Conservation (phyloP, 257 asterid genomes). For the Cinchona pubescens region DNA sequence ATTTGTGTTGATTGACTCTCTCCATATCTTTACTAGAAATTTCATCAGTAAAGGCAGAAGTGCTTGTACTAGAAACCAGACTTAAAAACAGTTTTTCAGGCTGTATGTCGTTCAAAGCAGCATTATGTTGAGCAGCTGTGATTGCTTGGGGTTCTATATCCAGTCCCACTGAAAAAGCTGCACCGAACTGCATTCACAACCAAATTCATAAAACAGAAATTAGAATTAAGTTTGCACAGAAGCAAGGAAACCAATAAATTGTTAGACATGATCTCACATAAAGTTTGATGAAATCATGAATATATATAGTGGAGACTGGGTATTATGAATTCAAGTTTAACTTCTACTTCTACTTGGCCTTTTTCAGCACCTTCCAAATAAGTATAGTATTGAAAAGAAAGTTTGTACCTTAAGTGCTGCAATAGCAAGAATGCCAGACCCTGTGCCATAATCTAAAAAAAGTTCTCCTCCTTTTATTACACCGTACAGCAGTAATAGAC, state of each 20-base stretch:
- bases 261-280: neutral
- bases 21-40: conserved; percentile 18
- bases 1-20: conserved; percentile 19
- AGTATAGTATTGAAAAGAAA: neutral
- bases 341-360: neutral
- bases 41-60: conserved; percentile 28
- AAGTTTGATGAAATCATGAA: neutral
- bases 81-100: conserved; percentile 49
- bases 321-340: neutral
- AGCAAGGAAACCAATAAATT: neutral
- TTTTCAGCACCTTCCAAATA: neutral
- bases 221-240: neutral
- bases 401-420: conserved; percentile 78
- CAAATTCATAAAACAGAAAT: neutral
- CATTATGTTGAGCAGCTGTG: conserved; percentile 68
- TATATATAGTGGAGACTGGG: neutral
- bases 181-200: conserved; percentile 60
- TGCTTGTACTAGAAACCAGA: conserved; percentile 52
- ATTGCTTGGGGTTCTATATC: conserved; percentile 88
- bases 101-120: conserved; percentile 56
- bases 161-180: conserved; percentile 67
- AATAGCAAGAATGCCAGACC: conserved; percentile 89
- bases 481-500: conserved; percentile 61
- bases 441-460: conserved; percentile 94
- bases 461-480: conserved; percentile 72